Evolutionary conservation across 345 rosid genomes (phyloP), one percentile per base, ranked within the genome.

Genomic region (Iberis pinnata): DNA sequence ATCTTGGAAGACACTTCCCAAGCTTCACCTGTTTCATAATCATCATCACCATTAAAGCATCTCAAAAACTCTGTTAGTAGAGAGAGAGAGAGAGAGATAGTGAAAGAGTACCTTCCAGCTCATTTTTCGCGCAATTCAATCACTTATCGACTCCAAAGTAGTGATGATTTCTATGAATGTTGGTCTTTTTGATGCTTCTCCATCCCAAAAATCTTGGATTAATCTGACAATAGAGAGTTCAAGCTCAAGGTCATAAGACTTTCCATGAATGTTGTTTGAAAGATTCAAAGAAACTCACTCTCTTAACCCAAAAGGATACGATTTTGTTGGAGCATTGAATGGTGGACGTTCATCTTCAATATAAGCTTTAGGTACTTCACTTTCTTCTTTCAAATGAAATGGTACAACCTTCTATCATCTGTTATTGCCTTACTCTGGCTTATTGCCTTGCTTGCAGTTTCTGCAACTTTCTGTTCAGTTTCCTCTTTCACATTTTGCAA

Each of bases 371-470:
- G 88, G 78, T 59, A 83, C 92, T 61, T 86, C 88, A 31, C 49
- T 59, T 56, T 83, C 95, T 71, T 60, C 77, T 72, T 37, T 79
- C 39, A 58, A 32, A 58, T 60, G 60, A 65, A 86, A 86, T 13
- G 95, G 95, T 46, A 71, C 54, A 61, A 8, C 95, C 95, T 81
- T 86, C 95, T 68, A 83, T 79, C 88, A 86, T 83, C 95, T 83
- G 73, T 67, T 58, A 47, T n/a, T n/a, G n/a, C n/a, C n/a, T n/a
- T n/a, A n/a, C 80, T 88, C 61, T 72, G 80, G 63, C 69, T 31
- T 33, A 76, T 62, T 65, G 78, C 81, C 73, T 73, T 81, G 62
- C 78, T 74, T 59, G 70, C 71, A 11, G 89, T 84, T 72, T 84
- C 83, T 32, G 83, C 67, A 72, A 75, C 77, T 63, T 69, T 81